Evolutionary conservation across 148 eudicot species (phyloP).

Genomic region (Rhododendron griersonianum): DNA sequence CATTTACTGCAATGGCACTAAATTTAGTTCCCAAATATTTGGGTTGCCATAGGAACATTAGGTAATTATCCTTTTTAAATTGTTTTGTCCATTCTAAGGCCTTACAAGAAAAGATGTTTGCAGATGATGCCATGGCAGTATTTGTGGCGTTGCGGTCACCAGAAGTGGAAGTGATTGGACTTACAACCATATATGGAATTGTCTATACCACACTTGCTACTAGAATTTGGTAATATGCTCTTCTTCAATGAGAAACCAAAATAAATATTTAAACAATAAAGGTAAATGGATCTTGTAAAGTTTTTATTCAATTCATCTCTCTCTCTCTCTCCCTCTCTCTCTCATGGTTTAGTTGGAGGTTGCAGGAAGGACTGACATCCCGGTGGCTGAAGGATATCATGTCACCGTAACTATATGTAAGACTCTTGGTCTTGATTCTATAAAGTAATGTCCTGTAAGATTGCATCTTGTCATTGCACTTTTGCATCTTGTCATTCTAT

Average conservation of each 20-base stretch:
- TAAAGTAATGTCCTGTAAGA: background rate
- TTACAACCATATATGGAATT: slow-evolving; percentile 88
- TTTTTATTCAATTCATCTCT: background rate
- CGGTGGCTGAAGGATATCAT: slow-evolving; percentile 96
- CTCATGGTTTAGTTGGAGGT: slow-evolving; percentile 63
- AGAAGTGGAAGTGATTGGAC: slow-evolving; percentile 83
- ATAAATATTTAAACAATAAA: background rate
- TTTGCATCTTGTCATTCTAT: too few species aligned
- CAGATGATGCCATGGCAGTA: slow-evolving; percentile 99
- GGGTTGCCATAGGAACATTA: background rate
- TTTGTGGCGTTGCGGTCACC: slow-evolving; percentile 84
- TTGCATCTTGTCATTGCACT: background rate
- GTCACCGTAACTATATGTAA: slow-evolving; percentile 63
- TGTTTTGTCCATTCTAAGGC: background rate
- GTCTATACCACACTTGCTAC: slow-evolving; percentile 90
- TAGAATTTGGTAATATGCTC: slow-evolving; percentile 61
- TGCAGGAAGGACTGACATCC: slow-evolving; percentile 86
- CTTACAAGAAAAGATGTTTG: slow-evolving; percentile 8
- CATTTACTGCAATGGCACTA: background rate
- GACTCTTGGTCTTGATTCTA: background rate
- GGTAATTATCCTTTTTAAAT: background rate
- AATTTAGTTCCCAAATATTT: background rate
- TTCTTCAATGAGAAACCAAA: background rate
- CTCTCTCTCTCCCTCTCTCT: background rate
- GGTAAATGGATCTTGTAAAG: background rate